Percentiles rank a stretch among this genome's conserved stretches.
Conservation (phyloP, 352 stramenopile species). For the Phytophthora litchii region DNA sequence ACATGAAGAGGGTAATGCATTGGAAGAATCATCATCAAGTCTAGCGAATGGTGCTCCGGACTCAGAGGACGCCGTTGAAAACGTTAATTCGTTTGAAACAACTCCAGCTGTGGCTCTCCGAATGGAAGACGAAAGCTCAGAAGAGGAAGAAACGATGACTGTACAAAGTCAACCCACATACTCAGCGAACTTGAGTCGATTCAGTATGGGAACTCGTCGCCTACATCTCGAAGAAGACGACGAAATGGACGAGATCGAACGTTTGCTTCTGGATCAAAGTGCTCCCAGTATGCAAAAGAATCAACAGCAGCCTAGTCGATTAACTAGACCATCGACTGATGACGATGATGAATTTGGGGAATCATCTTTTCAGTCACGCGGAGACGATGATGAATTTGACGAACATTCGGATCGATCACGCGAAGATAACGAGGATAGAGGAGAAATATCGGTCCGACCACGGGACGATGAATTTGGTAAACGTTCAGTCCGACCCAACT, state of each 20-base stretch:
- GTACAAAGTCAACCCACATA: slow-evolving; percentile 5
- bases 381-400: too few relatives aligned
- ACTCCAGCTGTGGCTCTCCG: slow-evolving; percentile 1
- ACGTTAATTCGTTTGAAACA: too few relatives aligned
- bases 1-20: not conserved
- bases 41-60: not conserved
- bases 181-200: slow-evolving; percentile 5
- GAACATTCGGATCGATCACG: too few relatives aligned
- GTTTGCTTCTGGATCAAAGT: slow-evolving; percentile 29
- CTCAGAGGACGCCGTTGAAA: too few relatives aligned
- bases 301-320: not conserved
- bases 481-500: too few relatives aligned
- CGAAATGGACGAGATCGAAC: slow-evolving; percentile 40
- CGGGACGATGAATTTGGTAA: too few relatives aligned
- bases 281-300: slow-evolving; percentile 2
- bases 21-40: slow-evolving; percentile 6
- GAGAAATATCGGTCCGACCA: too few relatives aligned
- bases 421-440: too few relatives aligned
- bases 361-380: too few relatives aligned
- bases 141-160: slow-evolving; percentile 31
- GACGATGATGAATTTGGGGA: slow-evolving; percentile 15
- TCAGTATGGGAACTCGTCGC: slow-evolving; percentile 4
- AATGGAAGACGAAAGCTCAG: slow-evolving; percentile 22
- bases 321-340: slow-evolving; percentile 1
- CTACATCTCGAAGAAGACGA: slow-evolving; percentile 35